phyloP scores from a whole-genome alignment of 1,284 basidiomycete species.

The Austroboletus rostrupii region DNA sequence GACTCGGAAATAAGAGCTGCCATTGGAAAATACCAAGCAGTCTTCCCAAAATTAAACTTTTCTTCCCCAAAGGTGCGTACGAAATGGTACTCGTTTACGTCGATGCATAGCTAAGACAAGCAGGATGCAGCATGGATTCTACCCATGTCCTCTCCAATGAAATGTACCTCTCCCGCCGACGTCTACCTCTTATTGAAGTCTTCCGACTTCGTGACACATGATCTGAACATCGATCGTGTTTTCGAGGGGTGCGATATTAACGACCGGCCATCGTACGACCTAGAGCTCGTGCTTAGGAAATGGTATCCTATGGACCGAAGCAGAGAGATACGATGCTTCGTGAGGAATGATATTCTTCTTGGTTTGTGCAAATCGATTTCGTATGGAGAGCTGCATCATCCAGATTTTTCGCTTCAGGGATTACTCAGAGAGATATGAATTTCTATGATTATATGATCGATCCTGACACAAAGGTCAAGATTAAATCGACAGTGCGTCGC shows the following conservation, averaged over 20 bases:
- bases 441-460: constrained; percentile 86
- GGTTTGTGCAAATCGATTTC: constrained; percentile 45
- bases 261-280: constrained; percentile 42
- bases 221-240: constrained; percentile 58
- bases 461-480: constrained; percentile 47
- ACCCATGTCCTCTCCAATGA: constrained; percentile 79
- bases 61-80: constrained; percentile 76
- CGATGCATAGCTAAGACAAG: neutral
- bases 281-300: constrained; percentile 90
- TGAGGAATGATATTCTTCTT: constrained; percentile 62
- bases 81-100: neutral
- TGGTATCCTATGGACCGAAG: constrained; percentile 86
- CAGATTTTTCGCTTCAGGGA: constrained; percentile 44
- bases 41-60: constrained; percentile 96
- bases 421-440: constrained; percentile 88
- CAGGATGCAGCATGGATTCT: constrained; percentile 93
- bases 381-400: neutral
- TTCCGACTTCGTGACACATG: constrained; percentile 86
- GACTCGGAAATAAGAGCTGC: constrained; percentile 69
- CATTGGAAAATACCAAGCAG: constrained; percentile 71
- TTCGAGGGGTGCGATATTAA: constrained; percentile 54
- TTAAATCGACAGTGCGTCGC: constrained; percentile 49
- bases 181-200: constrained; percentile 93
- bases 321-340: constrained; percentile 86
- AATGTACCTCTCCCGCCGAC: constrained; percentile 84